phyloP scores from a whole-genome alignment of 805 yeast genomes.

The Maudiozyma pseudohumilis region DNA sequence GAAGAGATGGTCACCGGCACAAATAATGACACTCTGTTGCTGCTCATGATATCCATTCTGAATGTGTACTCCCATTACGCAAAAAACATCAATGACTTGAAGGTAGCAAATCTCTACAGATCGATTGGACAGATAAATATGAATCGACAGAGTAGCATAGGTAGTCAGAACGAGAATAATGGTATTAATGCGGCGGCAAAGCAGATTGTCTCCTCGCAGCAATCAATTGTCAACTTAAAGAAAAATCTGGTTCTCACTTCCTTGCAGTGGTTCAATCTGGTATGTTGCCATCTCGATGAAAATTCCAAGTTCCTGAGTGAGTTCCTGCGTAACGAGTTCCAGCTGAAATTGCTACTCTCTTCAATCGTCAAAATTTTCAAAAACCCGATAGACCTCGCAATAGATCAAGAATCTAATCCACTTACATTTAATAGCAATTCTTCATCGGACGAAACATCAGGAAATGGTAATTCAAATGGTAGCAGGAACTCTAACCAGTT shows the following conservation, averaged over 20 bases:
- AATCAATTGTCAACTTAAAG: constrained; percentile 25
- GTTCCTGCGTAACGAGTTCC: constrained; percentile 46
- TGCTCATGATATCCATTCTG: constrained; percentile 39
- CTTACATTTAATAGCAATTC: constrained; percentile 15
- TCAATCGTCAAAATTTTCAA: constrained; percentile 41
- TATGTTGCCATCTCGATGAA: constrained; percentile 21
- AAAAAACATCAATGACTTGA: constrained; percentile 14
- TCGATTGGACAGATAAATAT: too few relatives aligned
- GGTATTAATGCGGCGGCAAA: not conserved
- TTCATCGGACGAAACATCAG: constrained; percentile 1
- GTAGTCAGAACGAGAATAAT: not conserved
- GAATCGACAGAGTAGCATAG: too few relatives aligned
- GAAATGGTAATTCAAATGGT: not conserved
- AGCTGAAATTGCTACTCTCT: constrained; percentile 39
- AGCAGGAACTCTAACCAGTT: constrained; percentile 4
- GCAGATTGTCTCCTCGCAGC: constrained; percentile 10
- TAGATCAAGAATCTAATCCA: constrained; percentile 32
- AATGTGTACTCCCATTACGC: constrained; percentile 52
- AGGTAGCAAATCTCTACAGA: not conserved
- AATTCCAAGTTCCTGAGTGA: constrained; percentile 13
- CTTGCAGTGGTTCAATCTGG: constrained; percentile 49
- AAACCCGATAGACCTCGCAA: constrained; percentile 34
- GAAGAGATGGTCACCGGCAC: not conserved
- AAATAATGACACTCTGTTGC: not conserved
- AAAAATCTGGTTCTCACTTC: constrained; percentile 42